Evolutionary conservation across 2,329 filamentous ascomycete genomes (phyloP).

Genomic region (Hysterium pulicare): DNA sequence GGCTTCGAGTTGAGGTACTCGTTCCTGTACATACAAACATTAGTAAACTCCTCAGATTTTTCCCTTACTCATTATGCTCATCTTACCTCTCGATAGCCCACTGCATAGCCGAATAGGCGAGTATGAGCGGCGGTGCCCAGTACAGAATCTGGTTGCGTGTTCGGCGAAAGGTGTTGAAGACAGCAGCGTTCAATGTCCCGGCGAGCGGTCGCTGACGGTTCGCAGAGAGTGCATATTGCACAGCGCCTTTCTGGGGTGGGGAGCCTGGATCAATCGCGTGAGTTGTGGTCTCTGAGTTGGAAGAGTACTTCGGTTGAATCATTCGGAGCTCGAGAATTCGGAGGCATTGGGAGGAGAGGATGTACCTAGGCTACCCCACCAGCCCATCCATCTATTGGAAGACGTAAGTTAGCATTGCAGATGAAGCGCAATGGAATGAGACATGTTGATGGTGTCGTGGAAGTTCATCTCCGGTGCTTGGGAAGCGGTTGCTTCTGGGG

Average conservation of each 20-base stretch:
- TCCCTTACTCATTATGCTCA: background rate
- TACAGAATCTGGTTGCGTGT: slow-evolving; percentile 85
- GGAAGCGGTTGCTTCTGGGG: background rate
- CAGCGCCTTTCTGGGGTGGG: slow-evolving; percentile 57
- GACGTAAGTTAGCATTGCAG: slow-evolving; percentile 19
- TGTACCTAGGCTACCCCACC: slow-evolving; percentile 72
- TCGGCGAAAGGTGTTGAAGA: slow-evolving; percentile 95
- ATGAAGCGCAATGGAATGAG: background rate
- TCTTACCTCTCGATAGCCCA: slow-evolving; percentile 89
- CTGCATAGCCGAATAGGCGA: slow-evolving; percentile 77
- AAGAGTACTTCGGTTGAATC: too few species aligned
- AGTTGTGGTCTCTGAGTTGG: background rate
- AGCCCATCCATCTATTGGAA: slow-evolving; percentile 63
- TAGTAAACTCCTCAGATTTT: background rate
- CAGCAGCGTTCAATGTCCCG: slow-evolving; percentile 70
- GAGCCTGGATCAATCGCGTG: slow-evolving; percentile 1
- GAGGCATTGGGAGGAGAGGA: background rate
- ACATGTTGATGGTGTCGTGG: background rate
- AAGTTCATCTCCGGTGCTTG: background rate
- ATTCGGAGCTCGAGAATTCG: too few species aligned
- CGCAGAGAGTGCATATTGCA: slow-evolving; percentile 71
- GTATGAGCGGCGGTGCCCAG: slow-evolving; percentile 73
- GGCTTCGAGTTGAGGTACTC: slow-evolving; percentile 78
- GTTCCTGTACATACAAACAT: slow-evolving; percentile 54
- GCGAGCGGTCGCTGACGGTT: slow-evolving; percentile 90